Evolutionary conservation across 495 filamentous ascomycete species (phyloP).

Genomic region (Hapsidospora chrysogenum): DNA sequence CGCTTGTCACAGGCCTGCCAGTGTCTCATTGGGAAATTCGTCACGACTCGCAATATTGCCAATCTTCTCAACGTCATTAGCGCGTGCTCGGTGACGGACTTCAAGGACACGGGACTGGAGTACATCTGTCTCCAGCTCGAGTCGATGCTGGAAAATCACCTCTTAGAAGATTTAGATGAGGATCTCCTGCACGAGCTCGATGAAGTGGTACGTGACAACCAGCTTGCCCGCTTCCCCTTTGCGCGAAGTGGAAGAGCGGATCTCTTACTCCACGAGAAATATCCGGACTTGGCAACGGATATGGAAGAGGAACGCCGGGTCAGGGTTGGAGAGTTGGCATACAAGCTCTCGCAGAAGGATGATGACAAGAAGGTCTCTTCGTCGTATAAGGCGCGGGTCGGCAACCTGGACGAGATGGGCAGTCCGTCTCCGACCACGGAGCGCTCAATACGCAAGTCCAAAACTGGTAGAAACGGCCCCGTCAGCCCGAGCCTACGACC

Average conservation of each 20-base stretch:
- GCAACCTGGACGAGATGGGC: constrained; percentile 37
- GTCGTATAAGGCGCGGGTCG: constrained; percentile 26
- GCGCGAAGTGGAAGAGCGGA: constrained; percentile 60
- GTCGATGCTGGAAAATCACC: constrained; percentile 71
- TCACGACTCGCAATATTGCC: constrained; percentile 74
- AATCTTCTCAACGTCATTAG: constrained; percentile 68
- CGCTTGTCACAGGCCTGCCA: constrained; percentile 81
- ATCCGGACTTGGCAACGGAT: constrained; percentile 41
- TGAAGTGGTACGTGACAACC: constrained; percentile 61
- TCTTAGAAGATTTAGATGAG: constrained; percentile 76
- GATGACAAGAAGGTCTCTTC: constrained; percentile 38
- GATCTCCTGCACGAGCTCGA: constrained; percentile 66
- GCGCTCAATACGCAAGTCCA: constrained; percentile 30
- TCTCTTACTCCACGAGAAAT: constrained; percentile 46
- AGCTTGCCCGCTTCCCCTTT: constrained; percentile 55
- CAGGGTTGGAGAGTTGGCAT: constrained; percentile 35
- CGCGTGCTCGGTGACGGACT: constrained; percentile 63
- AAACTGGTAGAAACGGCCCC: constrained; percentile 25
- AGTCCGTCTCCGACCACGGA: constrained; percentile 35
- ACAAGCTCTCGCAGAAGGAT: constrained; percentile 37
- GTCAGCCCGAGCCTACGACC: constrained; percentile 45
- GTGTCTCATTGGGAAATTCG: constrained; percentile 69
- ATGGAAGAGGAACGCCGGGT: constrained; percentile 32
- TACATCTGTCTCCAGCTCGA: constrained; percentile 87
- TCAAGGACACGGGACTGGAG: constrained; percentile 77